Percentiles rank a stretch among this genome's conserved stretches.
Conservation (phyloP, 106 monocot species). For the Dendrobium nobile region DNA sequence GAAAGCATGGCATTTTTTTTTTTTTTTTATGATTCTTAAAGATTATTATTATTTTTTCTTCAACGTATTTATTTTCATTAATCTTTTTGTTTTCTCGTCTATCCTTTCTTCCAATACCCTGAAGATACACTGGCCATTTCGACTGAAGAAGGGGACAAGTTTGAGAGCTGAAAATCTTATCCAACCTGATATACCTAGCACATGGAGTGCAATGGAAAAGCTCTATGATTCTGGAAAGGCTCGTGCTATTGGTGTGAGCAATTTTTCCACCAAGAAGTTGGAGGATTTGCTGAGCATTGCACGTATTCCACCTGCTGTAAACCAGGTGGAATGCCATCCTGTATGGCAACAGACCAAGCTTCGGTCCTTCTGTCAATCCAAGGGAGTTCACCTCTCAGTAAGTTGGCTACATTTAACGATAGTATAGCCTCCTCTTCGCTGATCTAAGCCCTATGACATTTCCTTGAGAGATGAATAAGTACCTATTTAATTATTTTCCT, state of each 20-base stretch:
- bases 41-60: not conserved
- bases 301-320: slow-evolving; percentile 56
- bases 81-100: not conserved
- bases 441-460: not conserved
- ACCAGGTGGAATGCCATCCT: slow-evolving; percentile 81
- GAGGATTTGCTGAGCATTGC: slow-evolving; percentile 43
- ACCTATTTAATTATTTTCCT: not conserved
- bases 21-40: not conserved
- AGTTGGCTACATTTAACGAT: not conserved
- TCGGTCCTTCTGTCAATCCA: slow-evolving; percentile 39
- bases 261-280: slow-evolving; percentile 70
- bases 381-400: slow-evolving; percentile 55
- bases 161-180: slow-evolving; percentile 37
- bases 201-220: slow-evolving; percentile 76
- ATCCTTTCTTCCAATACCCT: not conserved
- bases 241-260: slow-evolving; percentile 73
- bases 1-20: too few relatives aligned
- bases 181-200: slow-evolving; percentile 44
- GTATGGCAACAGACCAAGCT: slow-evolving; percentile 70
- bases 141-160: slow-evolving; percentile 44
- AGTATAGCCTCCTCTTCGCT: not conserved
- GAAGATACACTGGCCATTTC: slow-evolving; percentile 59
- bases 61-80: not conserved
- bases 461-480: not conserved
- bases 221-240: slow-evolving; percentile 58